Evolutionary conservation across 2,329 filamentous ascomycete genomes (phyloP).

Genomic region (Alternaria arbusti): DNA sequence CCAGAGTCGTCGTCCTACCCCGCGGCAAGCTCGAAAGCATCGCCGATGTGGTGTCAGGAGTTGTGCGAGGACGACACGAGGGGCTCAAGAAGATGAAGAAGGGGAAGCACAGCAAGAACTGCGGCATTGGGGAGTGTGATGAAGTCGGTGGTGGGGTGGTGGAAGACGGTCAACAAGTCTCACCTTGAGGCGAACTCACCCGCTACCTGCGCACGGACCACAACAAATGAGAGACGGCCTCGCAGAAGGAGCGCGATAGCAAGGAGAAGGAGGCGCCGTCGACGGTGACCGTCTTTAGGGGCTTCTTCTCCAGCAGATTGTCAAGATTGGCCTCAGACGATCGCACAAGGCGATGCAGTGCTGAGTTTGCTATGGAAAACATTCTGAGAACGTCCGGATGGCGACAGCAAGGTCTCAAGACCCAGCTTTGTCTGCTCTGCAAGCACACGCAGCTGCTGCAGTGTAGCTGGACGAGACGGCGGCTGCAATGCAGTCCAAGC

Average conservation of each 20-base stretch:
- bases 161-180: neutral
- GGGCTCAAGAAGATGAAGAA: neutral
- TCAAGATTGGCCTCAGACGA: neutral
- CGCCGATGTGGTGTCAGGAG: neutral
- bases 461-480: neutral
- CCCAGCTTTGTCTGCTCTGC: neutral
- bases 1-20: neutral
- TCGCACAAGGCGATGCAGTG: neutral
- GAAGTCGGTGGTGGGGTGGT: neutral
- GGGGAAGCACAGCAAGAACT: neutral
- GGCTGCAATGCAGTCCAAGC: neutral
- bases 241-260: neutral
- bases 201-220: conserved; percentile 1
- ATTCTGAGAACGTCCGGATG: neutral
- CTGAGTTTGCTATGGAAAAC: neutral
- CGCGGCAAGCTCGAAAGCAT: neutral
- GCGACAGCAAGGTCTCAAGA: neutral
- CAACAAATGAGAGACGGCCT: neutral
- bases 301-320: neutral
- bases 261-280: neutral
- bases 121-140: neutral
- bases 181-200: neutral
- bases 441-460: neutral
- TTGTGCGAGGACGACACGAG: neutral
- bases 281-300: neutral